A percentile compares a stretch with the other conserved stretches of the same genome.
Conservation (phyloP, 2,329 filamentous ascomycete species). For the Monosporascus sp. region DNA sequence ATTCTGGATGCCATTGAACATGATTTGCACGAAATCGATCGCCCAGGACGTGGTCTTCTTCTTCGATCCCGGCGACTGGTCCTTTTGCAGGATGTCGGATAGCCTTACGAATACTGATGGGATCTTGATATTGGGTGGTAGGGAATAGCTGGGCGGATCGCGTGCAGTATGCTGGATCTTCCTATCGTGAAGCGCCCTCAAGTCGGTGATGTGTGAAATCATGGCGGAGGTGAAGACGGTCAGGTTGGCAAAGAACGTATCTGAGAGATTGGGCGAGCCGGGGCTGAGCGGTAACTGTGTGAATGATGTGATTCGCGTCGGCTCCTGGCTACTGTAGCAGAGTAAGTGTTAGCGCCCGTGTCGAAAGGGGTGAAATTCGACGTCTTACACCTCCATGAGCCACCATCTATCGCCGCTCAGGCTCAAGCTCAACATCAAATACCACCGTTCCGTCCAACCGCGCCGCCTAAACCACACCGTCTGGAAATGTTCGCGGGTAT, state of each 20-base stretch:
- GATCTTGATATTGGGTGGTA: slow-evolving; percentile 39
- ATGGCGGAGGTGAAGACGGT: slow-evolving; percentile 45
- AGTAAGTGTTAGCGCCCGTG: slow-evolving; percentile 6
- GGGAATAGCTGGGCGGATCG: slow-evolving; percentile 30
- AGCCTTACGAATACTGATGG: slow-evolving; percentile 46
- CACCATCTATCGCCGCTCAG: slow-evolving; percentile 75
- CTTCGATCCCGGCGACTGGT: slow-evolving; percentile 11
- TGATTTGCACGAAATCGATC: slow-evolving; percentile 52
- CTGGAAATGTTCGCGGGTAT: slow-evolving; percentile 61
- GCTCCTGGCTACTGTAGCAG: slow-evolving; percentile 10
- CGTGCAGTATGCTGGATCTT: slow-evolving; percentile 35
- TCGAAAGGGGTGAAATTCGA: background rate
- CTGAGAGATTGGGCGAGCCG: slow-evolving; percentile 39
- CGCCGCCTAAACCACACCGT: slow-evolving; percentile 64
- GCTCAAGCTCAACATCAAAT: slow-evolving; percentile 64
- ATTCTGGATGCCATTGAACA: slow-evolving; percentile 44
- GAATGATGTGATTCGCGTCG: slow-evolving; percentile 23
- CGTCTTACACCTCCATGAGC: slow-evolving; percentile 59
- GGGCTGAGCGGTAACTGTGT: slow-evolving; percentile 39
- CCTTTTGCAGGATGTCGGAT: slow-evolving; percentile 33
- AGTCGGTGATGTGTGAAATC: slow-evolving; percentile 45
- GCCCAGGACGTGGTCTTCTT: slow-evolving; percentile 44
- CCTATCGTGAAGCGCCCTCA: slow-evolving; percentile 41
- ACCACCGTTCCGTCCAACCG: slow-evolving; percentile 70
- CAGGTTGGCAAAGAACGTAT: slow-evolving; percentile 48